Evolutionary conservation across 2,329 filamentous ascomycete genomes (phyloP).

Genomic region (Coniochaeta sp.): DNA sequence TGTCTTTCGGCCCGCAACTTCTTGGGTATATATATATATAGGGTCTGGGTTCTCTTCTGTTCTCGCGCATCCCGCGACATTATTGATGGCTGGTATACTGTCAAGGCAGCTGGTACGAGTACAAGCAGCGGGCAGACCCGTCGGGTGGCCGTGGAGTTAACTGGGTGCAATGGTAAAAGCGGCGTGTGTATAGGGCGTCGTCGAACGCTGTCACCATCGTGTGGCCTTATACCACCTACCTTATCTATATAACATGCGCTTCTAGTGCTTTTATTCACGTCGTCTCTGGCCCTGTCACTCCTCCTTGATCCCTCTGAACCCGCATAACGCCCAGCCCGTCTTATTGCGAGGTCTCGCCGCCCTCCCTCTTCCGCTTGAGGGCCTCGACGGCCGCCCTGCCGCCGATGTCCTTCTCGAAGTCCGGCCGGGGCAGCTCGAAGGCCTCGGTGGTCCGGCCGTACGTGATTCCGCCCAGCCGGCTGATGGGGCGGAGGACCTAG

Average conservation of each 20-base stretch:
- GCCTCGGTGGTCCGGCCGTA: constrained; percentile 60
- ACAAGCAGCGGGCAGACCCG: background rate
- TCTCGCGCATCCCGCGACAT: background rate
- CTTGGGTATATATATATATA: no score
- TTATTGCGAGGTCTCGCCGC: background rate
- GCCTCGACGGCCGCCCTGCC: constrained; percentile 49
- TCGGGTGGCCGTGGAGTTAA: background rate
- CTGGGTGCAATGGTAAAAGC: background rate
- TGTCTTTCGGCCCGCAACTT: no score
- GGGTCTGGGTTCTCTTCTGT: background rate
- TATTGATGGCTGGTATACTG: background rate
- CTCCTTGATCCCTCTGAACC: background rate
- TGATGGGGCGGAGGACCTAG: constrained; percentile 65
- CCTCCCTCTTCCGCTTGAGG: constrained; percentile 30
- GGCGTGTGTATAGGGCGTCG: background rate
- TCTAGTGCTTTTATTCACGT: background rate
- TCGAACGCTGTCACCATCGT: background rate
- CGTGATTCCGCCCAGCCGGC: constrained; percentile 76
- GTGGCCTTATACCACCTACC: background rate
- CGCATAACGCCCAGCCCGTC: background rate
- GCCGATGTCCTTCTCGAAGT: constrained; percentile 45
- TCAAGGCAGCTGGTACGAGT: background rate
- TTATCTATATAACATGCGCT: background rate
- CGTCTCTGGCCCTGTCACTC: background rate
- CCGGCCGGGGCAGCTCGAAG: constrained; percentile 49